Evolutionary conservation across 352 stramenopile species (phyloP), one percentile per base, ranked within the genome.

Genomic region (Globisporangium irregulare): DNA sequence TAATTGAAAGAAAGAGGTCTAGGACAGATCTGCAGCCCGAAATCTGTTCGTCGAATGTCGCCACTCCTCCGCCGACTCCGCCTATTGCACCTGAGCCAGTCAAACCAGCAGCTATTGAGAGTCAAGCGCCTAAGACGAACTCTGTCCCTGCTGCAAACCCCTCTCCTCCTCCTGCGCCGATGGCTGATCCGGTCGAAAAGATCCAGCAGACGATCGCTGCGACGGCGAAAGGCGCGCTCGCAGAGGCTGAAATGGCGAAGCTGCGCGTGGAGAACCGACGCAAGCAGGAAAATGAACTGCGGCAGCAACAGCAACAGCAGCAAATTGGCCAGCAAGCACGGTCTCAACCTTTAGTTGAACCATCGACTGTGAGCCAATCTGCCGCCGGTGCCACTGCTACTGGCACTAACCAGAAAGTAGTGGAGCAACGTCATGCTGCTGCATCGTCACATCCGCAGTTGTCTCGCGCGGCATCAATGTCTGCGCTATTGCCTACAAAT

Each of bases 201-300:
- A 73, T 69, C 25, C 68, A 86, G 29, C 46, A 80, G 60, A 81
- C 77, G 3, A 71, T 90, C 7, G 73, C 69, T 12, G 69, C 79
- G 4, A 87, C 80, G 12, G 73, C 75, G 20, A 89, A 91, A 64
- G 82, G 84, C 9, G 86, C 86, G 3, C 66, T 86, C 24, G 79
- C 75, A 5, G 86, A 93, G 69, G 86, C 86, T 6, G 82, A 93
- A 66, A 77, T 93, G 57, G 84, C 86, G 8, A 89, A 86, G 63
- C 72, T 77, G 27, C 80, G 86, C 7, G 82, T 93, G 18, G 86
- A 92, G 68, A 80, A 62, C 14, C 75, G 86, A 0, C 76, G 84
- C 18, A 90, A 87, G 63, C 76, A 82, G 60, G 80, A 91, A 38
- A 67, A 73, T 7, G 83, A 91, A 60, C 34, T 69, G 18, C 77